Base-by-base conservation (phyloP, 1,284 basidiomycete species). In the Trichosporon sp. region DNA sequence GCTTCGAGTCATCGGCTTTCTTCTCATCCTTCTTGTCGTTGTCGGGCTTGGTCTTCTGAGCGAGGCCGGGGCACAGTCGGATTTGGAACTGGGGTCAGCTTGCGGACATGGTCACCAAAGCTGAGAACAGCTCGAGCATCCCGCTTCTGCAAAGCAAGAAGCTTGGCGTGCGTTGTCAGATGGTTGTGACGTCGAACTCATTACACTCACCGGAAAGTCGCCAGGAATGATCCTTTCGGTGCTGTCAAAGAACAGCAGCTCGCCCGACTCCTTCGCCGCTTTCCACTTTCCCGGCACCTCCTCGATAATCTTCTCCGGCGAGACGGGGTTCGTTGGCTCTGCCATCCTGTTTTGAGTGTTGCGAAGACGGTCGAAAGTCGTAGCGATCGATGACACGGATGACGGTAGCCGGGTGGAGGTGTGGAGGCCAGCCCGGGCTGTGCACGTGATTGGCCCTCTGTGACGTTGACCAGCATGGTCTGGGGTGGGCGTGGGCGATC, bases 221-320 rank as follows among this genome's bases (percentile, higher is more conserved):
- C 62, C 64, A 11, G 61, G 71, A 70, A 89, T 85, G 40, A 82
- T 83, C 66, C 84, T 82, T 27, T 87, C 78, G 3, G 85, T 85
- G 1, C 90, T 92, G 21, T 87, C 86, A 74, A 89, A 94, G 82
- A 89, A 89, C 44, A 89, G 80, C 31, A 91, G 80, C 74, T 91
- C 88, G 1, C 88, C 88, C 16, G 86, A 84, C n/a, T 83, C 80
- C 31, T 82, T 81, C 11, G 89, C 91, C 34, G 80, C 80, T 25
- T 86, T 83, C 72, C 88, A 92, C 63, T 82, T 81, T 14, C 81
- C 79, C 1, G 86, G 84, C 13, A 94, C 71, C 40, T 81, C 82
- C 1, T 82, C 74, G 63, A 94, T 82, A 69, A 92, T 85, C 62
- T 89, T 82, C 10, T 70, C 71, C 16, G 74, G 67, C 27, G 72